A percentile compares a stretch with the other conserved stretches of the same genome.
Evolutionary conservation across 768 basidiomycete species (phyloP).

Genomic region (Coprinellus aureogranulatus): DNA sequence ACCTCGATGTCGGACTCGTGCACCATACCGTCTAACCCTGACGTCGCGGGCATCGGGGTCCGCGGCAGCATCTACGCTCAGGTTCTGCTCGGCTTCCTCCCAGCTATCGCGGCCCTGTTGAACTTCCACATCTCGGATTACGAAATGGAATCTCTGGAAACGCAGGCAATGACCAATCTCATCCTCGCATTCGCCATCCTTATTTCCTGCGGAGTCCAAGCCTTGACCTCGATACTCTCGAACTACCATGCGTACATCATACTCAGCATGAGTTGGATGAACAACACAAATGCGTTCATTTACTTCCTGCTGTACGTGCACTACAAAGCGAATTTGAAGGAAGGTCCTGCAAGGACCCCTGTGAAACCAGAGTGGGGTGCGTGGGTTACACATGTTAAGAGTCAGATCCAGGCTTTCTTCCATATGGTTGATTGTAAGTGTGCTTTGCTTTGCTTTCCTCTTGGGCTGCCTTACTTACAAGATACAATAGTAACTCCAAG

Average conservation of each 20-base stretch:
- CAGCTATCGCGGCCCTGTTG: slow-evolving; percentile 4
- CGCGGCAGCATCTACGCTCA: no score
- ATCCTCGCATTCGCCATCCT: slow-evolving; percentile 23
- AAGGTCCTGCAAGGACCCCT: not conserved
- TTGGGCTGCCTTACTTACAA: no score
- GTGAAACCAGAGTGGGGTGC: not conserved
- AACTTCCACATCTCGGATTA: not conserved
- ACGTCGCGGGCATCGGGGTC: no score
- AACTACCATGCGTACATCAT: slow-evolving; percentile 22
- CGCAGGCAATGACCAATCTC: slow-evolving; percentile 4
- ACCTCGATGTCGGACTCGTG: no score
- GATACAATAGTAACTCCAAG: no score
- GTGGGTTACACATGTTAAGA: not conserved
- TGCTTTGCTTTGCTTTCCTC: not conserved
- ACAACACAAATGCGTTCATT: slow-evolving; percentile 18
- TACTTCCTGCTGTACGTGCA: slow-evolving; percentile 11
- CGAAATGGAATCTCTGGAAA: not conserved
- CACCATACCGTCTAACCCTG: no score
- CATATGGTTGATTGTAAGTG: not conserved
- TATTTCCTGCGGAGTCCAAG: slow-evolving; percentile 22
- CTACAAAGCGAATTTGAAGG: not conserved
- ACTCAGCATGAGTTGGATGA: slow-evolving; percentile 28
- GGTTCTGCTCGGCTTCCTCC: not conserved
- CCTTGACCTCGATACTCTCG: slow-evolving; percentile 11
- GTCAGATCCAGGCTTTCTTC: not conserved